Evolutionary conservation across 306 rosid species (phyloP).

Genomic region (Lupinus albus): DNA sequence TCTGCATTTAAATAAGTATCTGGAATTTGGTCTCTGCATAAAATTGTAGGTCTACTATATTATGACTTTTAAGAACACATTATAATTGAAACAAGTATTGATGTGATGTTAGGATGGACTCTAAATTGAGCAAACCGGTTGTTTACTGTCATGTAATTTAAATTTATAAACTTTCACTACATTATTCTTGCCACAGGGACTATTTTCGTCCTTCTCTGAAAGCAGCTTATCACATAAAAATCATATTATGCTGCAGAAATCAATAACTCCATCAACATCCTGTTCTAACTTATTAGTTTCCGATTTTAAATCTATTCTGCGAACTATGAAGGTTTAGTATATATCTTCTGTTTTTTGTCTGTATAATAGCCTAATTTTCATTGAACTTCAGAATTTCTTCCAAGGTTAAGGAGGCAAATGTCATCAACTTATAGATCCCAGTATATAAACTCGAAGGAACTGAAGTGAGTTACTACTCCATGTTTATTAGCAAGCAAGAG

Average conservation of each 20-base stretch:
- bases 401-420: conserved; percentile 77
- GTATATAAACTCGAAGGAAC: conserved; percentile 75
- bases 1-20: background rate
- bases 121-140: conserved; percentile 15
- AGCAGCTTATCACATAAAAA: background rate
- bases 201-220: background rate
- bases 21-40: conserved; percentile 12
- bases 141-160: background rate
- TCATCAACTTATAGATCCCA: conserved; percentile 89
- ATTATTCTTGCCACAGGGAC: background rate
- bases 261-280: background rate
- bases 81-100: conserved; percentile 15
- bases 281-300: conserved; percentile 8
- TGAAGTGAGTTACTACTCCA: conserved; percentile 59
- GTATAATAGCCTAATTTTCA: conserved; percentile 25
- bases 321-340: conserved; percentile 5
- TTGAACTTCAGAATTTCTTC: conserved; percentile 58
- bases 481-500: conserved; percentile 31
- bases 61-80: background rate
- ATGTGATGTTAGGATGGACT: conserved; percentile 8
- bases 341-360: conserved; percentile 22
- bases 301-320: conserved; percentile 29
- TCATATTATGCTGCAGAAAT: background rate
- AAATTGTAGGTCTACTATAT: background rate
- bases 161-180: background rate